phyloP scores from a whole-genome alignment of 1,284 basidiomycete genomes.

The Cryptococcus sp. region DNA sequence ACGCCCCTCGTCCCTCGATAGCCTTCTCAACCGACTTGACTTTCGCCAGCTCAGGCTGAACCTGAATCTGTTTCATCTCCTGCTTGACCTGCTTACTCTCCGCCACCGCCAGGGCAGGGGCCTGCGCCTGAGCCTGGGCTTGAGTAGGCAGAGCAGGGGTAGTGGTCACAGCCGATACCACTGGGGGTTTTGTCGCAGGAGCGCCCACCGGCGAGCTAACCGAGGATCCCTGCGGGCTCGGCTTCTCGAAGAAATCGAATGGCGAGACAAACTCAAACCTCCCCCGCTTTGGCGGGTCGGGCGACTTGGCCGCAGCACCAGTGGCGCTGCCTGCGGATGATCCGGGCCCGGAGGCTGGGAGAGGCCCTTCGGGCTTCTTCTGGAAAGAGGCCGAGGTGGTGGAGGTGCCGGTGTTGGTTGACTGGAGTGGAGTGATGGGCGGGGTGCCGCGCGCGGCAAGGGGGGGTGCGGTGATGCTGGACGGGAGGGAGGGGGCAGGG shows the following conservation, averaged over 20 bases:
- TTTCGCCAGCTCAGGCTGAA: background rate
- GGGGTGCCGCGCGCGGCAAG: constrained; percentile 5
- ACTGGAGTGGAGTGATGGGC: constrained; percentile 1
- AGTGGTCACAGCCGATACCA: background rate
- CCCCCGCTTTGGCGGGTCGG: constrained; percentile 21
- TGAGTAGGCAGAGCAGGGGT: background rate
- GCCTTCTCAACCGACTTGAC: constrained; percentile 7
- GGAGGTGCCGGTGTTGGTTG: constrained; percentile 3
- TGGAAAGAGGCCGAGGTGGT: background rate
- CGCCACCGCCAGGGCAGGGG: background rate
- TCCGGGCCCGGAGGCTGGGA: no score
- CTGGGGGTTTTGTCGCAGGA: background rate
- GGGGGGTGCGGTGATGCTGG: background rate
- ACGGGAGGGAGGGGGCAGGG: no score
- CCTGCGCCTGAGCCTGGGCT: background rate
- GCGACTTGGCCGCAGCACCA: background rate
- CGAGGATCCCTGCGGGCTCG: constrained; percentile 3
- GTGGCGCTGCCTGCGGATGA: background rate
- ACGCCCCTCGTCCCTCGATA: background rate
- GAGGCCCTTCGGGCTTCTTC: background rate
- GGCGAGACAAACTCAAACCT: constrained; percentile 46
- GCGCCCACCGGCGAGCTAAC: background rate
- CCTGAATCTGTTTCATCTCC: background rate
- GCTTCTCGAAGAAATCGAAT: constrained; percentile 40
- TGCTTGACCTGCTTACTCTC: background rate